phyloP scores from a whole-genome alignment of 192 early-diverging fungal genomes.

The Podila epigama region DNA sequence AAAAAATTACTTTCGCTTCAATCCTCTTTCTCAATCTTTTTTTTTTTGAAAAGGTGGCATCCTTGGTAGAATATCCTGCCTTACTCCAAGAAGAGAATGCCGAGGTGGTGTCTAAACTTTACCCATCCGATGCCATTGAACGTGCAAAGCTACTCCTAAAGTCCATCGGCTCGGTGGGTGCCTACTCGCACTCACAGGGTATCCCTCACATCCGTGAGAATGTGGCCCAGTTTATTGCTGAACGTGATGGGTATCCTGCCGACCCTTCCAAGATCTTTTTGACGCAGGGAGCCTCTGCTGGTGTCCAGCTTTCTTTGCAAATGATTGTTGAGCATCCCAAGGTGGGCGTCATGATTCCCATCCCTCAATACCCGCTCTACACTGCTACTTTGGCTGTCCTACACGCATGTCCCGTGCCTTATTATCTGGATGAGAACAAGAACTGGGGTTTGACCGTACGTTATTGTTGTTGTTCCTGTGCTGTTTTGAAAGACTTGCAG shows the following conservation, averaged over 20 bases:
- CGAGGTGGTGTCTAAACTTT: slow-evolving; percentile 63
- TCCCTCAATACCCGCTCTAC: slow-evolving; percentile 99
- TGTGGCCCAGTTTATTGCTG: slow-evolving; percentile 87
- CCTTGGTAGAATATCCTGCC: slow-evolving; percentile 92
- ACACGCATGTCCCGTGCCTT: slow-evolving; percentile 85
- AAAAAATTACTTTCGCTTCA: neutral
- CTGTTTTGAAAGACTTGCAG: neutral
- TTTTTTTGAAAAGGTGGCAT: slow-evolving; percentile 66
- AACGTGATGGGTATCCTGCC: slow-evolving; percentile 91
- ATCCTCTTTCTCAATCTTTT: neutral
- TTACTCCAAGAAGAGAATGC: slow-evolving; percentile 71
- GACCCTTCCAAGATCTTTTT: slow-evolving; percentile 90
- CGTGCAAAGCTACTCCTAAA: slow-evolving; percentile 79
- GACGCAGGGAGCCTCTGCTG: slow-evolving; percentile 91
- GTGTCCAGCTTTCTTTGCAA: slow-evolving; percentile 92
- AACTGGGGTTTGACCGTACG: slow-evolving; percentile 77
- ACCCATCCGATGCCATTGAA: slow-evolving; percentile 85
- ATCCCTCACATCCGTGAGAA: slow-evolving; percentile 81
- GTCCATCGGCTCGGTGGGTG: slow-evolving; percentile 80
- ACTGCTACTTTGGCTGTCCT: slow-evolving; percentile 90
- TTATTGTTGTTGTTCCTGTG: neutral
- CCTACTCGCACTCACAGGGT: slow-evolving; percentile 96
- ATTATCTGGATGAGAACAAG: slow-evolving; percentile 88
- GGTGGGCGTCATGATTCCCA: slow-evolving; percentile 98
- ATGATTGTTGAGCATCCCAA: slow-evolving; percentile 77